Evolutionary conservation across 1,284 basidiomycete genomes (phyloP), one percentile per base, ranked within the genome.

Genomic region (Austroboletus olivaceoglutinosus): DNA sequence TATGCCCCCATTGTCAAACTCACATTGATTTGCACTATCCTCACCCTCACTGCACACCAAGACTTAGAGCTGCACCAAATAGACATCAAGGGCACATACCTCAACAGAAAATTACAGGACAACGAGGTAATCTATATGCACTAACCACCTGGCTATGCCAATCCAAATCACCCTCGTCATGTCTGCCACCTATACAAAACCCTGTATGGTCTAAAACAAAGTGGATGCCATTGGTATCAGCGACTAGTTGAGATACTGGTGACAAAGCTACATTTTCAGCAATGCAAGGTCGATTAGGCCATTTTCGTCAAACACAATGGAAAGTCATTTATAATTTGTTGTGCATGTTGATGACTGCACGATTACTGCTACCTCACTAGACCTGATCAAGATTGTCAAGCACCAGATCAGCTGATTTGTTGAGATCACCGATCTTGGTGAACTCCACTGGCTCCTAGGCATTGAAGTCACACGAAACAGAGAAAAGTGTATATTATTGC

Each of bases 381-480:
- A 4, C 4, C 30, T 31, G 3, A 31, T 31, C 30, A 31, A 5
- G 5, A 7, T 4, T 9, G 5, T 31, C 4, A 31, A 31, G 30
- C 5, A 31, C 5, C 30, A 31, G 12, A 11, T 31, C 3, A 4
- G 30, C 6, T 4, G 10, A 9, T 9, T 5, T 31, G 30, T 31
- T 16, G 30, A 31, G 12, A 31, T 31, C 4, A 31, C 30, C 12
- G 30, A 31, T 22, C 11, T 48, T 2, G 30, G 42, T 10, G n/a
- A 48, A 9, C 37, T 52, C 4, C 31, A 52, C 4, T 52, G 45
- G 57, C 39, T 71, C 0, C 57, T 70, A 0, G 67, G 62, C 1
- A 63, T 67, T 29, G 49, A 71, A 25, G 25, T 25, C 25, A 25
- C 25, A 25, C 25, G 25, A 25, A 9, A 25, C 25, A 4, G 25